These are phyloP conservation scores for Tolypocladium paradoxum DNA, from an alignment of 2,329 filamentous ascomycete genomes.

Conservation along the genomic window DNA sequence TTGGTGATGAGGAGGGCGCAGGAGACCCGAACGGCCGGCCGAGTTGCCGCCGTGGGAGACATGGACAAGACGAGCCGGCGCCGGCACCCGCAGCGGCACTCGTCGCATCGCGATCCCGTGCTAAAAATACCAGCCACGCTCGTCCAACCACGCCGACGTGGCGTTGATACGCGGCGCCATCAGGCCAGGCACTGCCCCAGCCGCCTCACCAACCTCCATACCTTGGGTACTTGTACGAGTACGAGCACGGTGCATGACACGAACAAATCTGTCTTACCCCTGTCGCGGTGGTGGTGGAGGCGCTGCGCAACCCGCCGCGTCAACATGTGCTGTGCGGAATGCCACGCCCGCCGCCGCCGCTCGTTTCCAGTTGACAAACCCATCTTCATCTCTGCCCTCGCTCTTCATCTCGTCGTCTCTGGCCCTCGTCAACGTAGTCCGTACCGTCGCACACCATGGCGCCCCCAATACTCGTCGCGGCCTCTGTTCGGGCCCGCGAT, in stretches of 20 bases:
- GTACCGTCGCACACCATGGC: neutral
- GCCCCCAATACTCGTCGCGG: neutral
- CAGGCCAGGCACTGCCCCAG: neutral
- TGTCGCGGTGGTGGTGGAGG: neutral
- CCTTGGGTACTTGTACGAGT: too few relatives aligned
- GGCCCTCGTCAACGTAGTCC: neutral
- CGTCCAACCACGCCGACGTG: neutral
- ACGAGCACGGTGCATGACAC: too few relatives aligned
- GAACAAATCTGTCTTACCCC: neutral
- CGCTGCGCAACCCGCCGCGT: neutral
- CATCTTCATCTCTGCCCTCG: too few relatives aligned
- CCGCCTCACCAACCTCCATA: too few relatives aligned
- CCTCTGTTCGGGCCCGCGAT: constrained; percentile 25
- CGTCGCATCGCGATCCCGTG: neutral
- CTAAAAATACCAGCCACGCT: neutral
- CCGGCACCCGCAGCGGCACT: neutral
- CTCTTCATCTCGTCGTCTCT: neutral
- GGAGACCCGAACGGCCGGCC: too few relatives aligned
- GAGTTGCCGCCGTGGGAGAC: too few relatives aligned
- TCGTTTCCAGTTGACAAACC: too few relatives aligned
- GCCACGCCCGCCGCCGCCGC: neutral
- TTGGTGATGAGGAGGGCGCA: too few relatives aligned
- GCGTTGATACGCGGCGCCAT: too few relatives aligned
- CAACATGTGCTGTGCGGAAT: too few relatives aligned
- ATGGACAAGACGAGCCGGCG: neutral